Evolutionary conservation across 768 basidiomycete genomes (phyloP).

Genomic region (Amanita thiersii): DNA sequence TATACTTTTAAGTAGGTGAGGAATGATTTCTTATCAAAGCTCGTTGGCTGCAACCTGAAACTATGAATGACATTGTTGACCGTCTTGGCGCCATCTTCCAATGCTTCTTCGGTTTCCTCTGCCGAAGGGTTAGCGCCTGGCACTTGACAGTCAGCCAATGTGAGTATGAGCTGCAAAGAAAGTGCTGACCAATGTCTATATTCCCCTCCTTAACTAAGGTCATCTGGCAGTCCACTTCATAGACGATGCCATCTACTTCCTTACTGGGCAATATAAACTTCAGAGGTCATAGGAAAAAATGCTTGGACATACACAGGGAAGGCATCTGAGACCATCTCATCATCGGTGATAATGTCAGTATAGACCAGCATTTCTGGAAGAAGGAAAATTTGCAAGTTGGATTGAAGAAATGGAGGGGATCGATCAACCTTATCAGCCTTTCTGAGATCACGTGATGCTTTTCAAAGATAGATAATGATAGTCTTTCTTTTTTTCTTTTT

Average conservation of each 20-base stretch:
- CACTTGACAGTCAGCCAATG: no score
- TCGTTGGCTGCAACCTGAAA: constrained; percentile 77
- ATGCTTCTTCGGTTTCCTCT: constrained; percentile 74
- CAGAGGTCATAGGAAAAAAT: neutral
- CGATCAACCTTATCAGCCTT: constrained; percentile 30
- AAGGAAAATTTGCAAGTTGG: constrained; percentile 15
- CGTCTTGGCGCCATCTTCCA: constrained; percentile 67
- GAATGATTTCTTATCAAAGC: constrained; percentile 90
- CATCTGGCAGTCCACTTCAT: constrained; percentile 77
- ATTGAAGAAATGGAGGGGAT: constrained; percentile 14
- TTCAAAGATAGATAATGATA: constrained; percentile 6
- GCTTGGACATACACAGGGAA: constrained; percentile 62
- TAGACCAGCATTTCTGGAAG: constrained; percentile 61
- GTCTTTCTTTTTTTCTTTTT: constrained; percentile 8
- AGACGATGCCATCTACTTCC: constrained; percentile 66
- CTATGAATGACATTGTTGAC: constrained; percentile 92
- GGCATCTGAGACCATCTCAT: constrained; percentile 95
- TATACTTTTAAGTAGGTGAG: constrained; percentile 76
- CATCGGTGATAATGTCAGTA: constrained; percentile 60
- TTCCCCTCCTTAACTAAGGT: constrained; percentile 71
- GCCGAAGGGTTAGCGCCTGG: constrained; percentile 88
- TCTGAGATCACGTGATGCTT: constrained; percentile 16
- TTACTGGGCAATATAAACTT: constrained; percentile 42
- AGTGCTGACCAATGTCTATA: constrained; percentile 74
- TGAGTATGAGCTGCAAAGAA: no score